A percentile compares a stretch with the other conserved stretches of the same genome.
phyloP scores from a whole-genome alignment of 2,329 filamentous ascomycete genomes.

The Seiridium unicorne region DNA sequence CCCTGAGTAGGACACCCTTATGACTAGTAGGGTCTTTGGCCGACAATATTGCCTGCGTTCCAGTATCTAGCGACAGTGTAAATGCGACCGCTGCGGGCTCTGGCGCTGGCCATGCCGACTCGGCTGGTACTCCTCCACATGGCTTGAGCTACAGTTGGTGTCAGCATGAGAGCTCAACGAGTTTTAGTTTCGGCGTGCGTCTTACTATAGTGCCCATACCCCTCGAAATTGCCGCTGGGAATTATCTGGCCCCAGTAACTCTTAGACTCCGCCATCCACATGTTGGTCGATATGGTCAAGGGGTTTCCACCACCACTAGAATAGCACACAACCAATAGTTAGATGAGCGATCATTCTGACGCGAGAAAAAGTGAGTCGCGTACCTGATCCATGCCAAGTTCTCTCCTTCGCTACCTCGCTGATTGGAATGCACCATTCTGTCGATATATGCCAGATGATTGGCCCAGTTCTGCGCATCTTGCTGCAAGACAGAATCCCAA shows the following conservation, averaged over 20 bases:
- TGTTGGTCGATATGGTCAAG: background rate
- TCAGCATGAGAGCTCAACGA: background rate
- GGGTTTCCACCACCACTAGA: background rate
- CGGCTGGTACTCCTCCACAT: slow-evolving; percentile 1
- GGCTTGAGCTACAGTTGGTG: background rate
- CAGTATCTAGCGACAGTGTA: background rate
- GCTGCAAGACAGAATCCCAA: background rate
- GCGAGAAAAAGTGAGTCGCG: background rate
- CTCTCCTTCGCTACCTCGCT: background rate
- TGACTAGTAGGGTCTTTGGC: background rate
- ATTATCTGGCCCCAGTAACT: slow-evolving; percentile 1
- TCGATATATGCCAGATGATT: background rate
- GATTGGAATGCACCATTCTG: background rate
- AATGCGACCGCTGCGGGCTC: background rate
- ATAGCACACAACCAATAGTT: background rate
- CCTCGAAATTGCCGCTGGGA: background rate
- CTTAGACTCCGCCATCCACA: background rate
- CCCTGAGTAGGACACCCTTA: too few relatives aligned
- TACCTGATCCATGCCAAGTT: slow-evolving; percentile 2
- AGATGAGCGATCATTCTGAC: background rate
- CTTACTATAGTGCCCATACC: background rate
- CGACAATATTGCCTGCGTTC: background rate
- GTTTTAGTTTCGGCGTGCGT: too few relatives aligned
- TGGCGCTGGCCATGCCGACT: background rate
- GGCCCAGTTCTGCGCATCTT: background rate